Evolutionary conservation across 805 yeast species (phyloP), one percentile per base, ranked within the genome.

Genomic region (Blastobotrys mokoenaii): DNA sequence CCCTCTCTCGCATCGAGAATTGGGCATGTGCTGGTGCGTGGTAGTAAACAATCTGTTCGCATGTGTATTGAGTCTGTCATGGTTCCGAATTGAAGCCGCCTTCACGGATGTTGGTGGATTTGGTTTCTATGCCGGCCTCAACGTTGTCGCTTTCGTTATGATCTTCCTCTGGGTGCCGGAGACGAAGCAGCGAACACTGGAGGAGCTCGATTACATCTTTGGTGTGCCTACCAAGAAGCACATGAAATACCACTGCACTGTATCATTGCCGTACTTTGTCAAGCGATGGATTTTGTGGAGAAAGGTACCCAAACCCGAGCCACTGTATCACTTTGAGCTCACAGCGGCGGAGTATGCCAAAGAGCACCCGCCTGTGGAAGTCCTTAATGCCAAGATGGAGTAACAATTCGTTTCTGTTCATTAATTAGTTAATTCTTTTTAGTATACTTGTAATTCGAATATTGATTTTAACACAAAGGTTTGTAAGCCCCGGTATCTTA

Each of bases 61-160:
- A 52, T 71, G 72, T 51, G 68, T 78, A 37, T 65, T 80, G 50
- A 77, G 90, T 16, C 71, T 84, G 49, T 77, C 93, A 6, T 80
- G 88, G 88, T 90, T 93, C 40, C 70, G 84, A 27, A 65, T 87
- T 61, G 62, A 73, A 45, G 72, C 65, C 38, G 80, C 84, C 0
- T 80, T 86, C 67, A 77, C 75, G 46, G 75, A 85, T 2, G 84
- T 80, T 54, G 95, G 95, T 63, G 93, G 90, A 3, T 86, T 84
- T 59, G 88, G 93, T 12, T 86, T 80, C 74, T 86, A 84, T 58
- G 94, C 94, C 1, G 94, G 82, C 11, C 82, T 89, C 85, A 85
- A 85, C 61, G 55, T 84, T 56, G 83, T 82, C 3, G 71, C 84
- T 45, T 78, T 82, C 71, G 69, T 81, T 60, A 67, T 82, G 50